Base-by-base conservation (phyloP, 805 yeast species). In the Saitoella complicata region DNA sequence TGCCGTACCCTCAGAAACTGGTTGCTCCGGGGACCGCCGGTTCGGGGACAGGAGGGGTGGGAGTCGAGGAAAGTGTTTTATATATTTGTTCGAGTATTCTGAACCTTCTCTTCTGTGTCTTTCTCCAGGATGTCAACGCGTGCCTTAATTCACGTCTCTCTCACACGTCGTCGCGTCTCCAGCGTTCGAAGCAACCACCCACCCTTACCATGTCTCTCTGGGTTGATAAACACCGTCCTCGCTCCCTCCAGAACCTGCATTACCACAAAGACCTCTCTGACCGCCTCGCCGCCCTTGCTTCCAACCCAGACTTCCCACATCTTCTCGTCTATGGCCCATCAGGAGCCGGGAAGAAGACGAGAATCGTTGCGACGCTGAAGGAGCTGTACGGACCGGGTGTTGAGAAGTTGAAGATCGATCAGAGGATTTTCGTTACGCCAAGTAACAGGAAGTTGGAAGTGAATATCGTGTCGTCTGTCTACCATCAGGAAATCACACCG, bases 281-380 rank as follows among this genome's bases (percentile, higher is more conserved):
- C 35, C 72, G 80, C 46, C 65, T 91, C 34, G 61, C 65, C 40
- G 76, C 91, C 2, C 62, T 80, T 48, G 73, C 80, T 0, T 60
- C 71, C 0, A 72, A 83, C 1, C 87, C 86, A 0, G 96, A 91
- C 59, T 78, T 91, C 56, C 99, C 99, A 1, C 98, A 91, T 65
- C 62, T 91, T 40, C 65, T 91, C 31, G 73, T 91, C 2, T 88
- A 88, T 58, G 99, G 99, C 0, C 97, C 98, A 1, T 76, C 86
- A 35, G 99, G 99, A 4, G 84, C 94, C 10, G 99, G 99, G 47
- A 91, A 91, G 59, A 93, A 91, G 66, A 91, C 98, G 7, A 73
- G 98, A 51, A 81, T 86, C 6, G 71, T 85, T 61, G 76, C 93
- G 5, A 70, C 93, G 1, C 63, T 91, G 44, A 70, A 75, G 45